Percentiles rank a stretch among this genome's conserved stretches.
Evolutionary conservation across 1,284 basidiomycete genomes (phyloP).

Genomic region (Volvariella volvacea): DNA sequence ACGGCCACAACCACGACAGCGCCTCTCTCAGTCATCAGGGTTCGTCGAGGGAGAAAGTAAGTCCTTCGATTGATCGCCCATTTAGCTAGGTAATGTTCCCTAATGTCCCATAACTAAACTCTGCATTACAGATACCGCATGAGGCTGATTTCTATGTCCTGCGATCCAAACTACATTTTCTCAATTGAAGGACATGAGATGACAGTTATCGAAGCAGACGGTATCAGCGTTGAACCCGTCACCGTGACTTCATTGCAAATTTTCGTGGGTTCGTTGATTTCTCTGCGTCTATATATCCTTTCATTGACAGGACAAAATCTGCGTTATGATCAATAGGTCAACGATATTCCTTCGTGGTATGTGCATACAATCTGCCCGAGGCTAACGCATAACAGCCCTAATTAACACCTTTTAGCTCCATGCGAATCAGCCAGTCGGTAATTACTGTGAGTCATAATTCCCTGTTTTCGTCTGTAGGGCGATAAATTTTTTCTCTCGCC

Average conservation of each 20-base stretch:
- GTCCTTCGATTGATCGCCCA: too few relatives aligned
- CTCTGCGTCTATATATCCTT: constrained; percentile 10
- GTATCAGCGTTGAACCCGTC: constrained; percentile 14
- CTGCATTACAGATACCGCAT: constrained; percentile 18
- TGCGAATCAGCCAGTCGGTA: constrained; percentile 27
- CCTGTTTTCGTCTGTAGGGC: too few relatives aligned
- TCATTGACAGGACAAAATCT: too few relatives aligned
- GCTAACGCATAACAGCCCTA: too few relatives aligned
- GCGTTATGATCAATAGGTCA: too few relatives aligned
- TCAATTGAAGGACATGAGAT: constrained; percentile 41
- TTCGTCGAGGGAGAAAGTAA: constrained; percentile 24
- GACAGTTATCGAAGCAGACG: constrained; percentile 23
- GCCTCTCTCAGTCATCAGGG: constrained; percentile 29
- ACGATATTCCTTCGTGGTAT: too few relatives aligned
- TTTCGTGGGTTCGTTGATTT: constrained; percentile 24
- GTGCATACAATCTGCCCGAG: too few relatives aligned
- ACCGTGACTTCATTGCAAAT: constrained; percentile 21
- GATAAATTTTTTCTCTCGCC: too few relatives aligned
- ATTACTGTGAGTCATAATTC: too few relatives aligned
- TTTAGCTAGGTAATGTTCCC: too few relatives aligned
- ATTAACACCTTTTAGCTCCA: too few relatives aligned
- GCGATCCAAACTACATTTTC: constrained; percentile 31
- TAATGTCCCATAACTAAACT: too few relatives aligned
- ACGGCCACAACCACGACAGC: constrained; percentile 22
- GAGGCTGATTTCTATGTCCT: constrained; percentile 50